Base-by-base conservation (phyloP, 139 green algal species). In the Choricystis sp. region DNA sequence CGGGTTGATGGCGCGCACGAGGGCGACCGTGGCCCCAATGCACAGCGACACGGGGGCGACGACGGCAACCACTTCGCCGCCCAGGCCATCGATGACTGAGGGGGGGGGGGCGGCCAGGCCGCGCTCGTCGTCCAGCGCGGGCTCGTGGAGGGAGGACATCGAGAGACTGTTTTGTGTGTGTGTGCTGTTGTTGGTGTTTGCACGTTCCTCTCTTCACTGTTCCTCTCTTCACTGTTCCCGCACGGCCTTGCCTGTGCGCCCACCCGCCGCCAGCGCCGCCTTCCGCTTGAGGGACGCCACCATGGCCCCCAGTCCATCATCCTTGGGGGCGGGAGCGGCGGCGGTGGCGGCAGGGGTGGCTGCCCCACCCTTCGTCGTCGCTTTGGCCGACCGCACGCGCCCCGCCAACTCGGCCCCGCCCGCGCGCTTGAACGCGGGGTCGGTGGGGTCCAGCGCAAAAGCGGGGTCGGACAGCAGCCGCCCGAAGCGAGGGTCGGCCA, bases 381-480 rank as follows among this genome's bases (percentile, higher is more conserved):
- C 25, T 55, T 70, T 67, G 9, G 56, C 61, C 27, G 57, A 40
- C 23, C 40, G 31, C 31, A 23, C 49, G 9, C 49, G 56, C 22
- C 59, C 29, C 19, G 61, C 56, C 49, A 61, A 60, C 48, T 24
- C 65, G 29, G 29, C n/a, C 31, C 49, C 16, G 52, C 61, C 56
- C 29, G 65, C 68, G 66, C 78, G 73, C 19, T 23, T 72, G 70
- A 82, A 96, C 29, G 82, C 72, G 1, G 90, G 90, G 76, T 96
- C 84, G 22, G 90, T 97, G 1, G 90, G 90, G 65, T 97, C 90
- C 40, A 96, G 72, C 1, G 88, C 86, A 76, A 84, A 96, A 9
- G 81, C 62, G 21, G 78, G 72, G 4, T 74, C 75, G 9, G 60
- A 71, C 61, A 88, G 86, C 27, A 96, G 72, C 4, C 59, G 57